Evolutionary conservation across 75 land plant species (phyloP), one percentile per base, ranked within the genome.

Genomic region (Adiantum capillusveneris): DNA sequence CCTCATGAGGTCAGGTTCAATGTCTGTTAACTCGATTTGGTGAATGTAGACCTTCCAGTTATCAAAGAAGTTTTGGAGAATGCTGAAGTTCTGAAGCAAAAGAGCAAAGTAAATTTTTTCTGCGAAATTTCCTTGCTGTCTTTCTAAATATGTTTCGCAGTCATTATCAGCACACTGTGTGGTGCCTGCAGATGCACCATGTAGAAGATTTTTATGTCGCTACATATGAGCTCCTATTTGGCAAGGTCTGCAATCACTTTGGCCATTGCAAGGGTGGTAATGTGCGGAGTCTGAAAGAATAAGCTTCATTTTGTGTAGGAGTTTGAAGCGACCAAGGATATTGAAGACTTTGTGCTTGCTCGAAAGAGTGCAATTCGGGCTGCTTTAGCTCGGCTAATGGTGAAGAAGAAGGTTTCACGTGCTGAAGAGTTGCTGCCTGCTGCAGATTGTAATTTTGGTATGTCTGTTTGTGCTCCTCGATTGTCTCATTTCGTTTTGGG

Each of bases 201-300:
- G 50, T 34, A 7, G 97, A 87, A 66, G 69, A 87, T 53, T 45
- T 87, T 5, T 87, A 84, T 53, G 60, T 90, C 22, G 73, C 81
- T 41, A 60, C 70, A 7, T 86, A 84, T 72, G 97, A 90, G 44
- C 69, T 90, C 34, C 81, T 90, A 31, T 84, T 90, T 73, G 97
- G 90, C 20, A 82, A 84, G 87, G 91, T 34, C 37, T 87, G 49
- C 49, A 7, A 14, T 17, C 7, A 11, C 11, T 58, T 12, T 18
- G 9, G 16, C n/a, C 12, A 26, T 54, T 25, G 28, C 25, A 27
- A 24, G 25, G 36, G 2, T 21, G 39, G 19, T 36, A 11, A 64
- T 54, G 18, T 30, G 27, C 11, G 20, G 9, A 29, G n/a, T 19
- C 20, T 53, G 29, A 55, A 55, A 16, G 31, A 11, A 20, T 62